Conservation (phyloP, 306 rosid species). For the Myrica gale region DNA sequence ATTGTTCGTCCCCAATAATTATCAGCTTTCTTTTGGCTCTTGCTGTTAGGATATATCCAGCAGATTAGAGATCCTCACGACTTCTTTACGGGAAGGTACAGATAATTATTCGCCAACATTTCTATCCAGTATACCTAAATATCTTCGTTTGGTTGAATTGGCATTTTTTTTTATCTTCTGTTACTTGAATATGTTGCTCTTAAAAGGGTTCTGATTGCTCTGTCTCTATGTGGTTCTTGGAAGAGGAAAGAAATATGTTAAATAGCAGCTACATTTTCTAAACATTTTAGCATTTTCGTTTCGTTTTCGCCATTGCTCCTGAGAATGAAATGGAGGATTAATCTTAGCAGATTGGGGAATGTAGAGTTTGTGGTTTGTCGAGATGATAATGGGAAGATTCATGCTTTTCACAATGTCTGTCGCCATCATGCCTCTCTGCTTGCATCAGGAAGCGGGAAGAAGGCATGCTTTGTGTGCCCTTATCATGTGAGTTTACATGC, state of each 20-base stretch:
- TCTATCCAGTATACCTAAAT: background rate
- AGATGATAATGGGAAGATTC: conserved; percentile 56
- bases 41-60: conserved; percentile 58
- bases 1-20: conserved; percentile 3
- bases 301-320: conserved; percentile 27
- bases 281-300: conserved; percentile 31
- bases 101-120: background rate
- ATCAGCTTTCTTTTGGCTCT: conserved; percentile 22
- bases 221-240: conserved; percentile 40
- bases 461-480: conserved; percentile 91
- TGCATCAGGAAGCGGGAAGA: conserved; percentile 71
- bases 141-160: background rate
- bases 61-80: conserved; percentile 59
- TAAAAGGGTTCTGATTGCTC: conserved; percentile 17
- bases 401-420: conserved; percentile 86
- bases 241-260: conserved; percentile 30
- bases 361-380: conserved; percentile 78
- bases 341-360: conserved; percentile 60
- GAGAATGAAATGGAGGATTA: conserved; percentile 40
- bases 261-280: conserved; percentile 14
- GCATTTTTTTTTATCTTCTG: conserved; percentile 2
- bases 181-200: conserved; percentile 10
- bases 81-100: conserved; percentile 83
- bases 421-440: conserved; percentile 84
- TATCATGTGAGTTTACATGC: conserved; percentile 70